Percentiles rank a stretch among this genome's conserved stretches.
Conservation (phyloP, 164 flowering plant genomes). For the Berberis thunbergii region DNA sequence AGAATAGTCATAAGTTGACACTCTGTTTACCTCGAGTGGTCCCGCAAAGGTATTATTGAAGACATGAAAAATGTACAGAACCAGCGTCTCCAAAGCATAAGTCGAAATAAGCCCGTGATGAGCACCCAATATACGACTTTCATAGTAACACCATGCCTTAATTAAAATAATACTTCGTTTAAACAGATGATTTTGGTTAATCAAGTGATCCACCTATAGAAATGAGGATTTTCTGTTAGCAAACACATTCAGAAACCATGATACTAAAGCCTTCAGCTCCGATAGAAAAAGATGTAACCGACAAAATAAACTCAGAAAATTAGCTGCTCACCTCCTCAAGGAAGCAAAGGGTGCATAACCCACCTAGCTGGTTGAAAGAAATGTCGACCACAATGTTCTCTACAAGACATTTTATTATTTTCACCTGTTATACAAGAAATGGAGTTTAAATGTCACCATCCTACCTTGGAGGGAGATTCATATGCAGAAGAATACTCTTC, state of each 20-base stretch:
- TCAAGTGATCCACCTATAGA: slow-evolving; percentile 77
- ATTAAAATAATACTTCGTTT: slow-evolving; percentile 95
- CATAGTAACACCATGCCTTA: slow-evolving; percentile 99
- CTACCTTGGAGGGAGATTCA: too few species aligned
- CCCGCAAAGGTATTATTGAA: slow-evolving; percentile 88
- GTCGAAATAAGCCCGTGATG: slow-evolving; percentile 98
- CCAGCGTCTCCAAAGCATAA: slow-evolving; percentile 94
- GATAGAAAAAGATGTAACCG: not conserved
- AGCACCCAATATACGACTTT: slow-evolving; percentile 97
- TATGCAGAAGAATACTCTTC: too few species aligned
- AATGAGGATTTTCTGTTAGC: slow-evolving; percentile 3
- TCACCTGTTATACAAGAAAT: slow-evolving; percentile 49
- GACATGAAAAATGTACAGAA: slow-evolving; percentile 92
- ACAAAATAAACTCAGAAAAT: not conserved
- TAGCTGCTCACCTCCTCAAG: slow-evolving; percentile 73
- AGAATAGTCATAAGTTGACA: not conserved
- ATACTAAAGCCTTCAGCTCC: not conserved
- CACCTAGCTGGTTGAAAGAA: slow-evolving; percentile 97
- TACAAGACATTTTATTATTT: slow-evolving; percentile 94
- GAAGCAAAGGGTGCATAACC: slow-evolving; percentile 95
- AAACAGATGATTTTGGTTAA: slow-evolving; percentile 73
- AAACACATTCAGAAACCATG: not conserved
- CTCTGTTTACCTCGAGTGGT: slow-evolving; percentile 74
- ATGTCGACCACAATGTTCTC: slow-evolving; percentile 98
- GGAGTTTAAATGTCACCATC: not conserved